These are phyloP conservation scores for Phytopythium cucurbitacearum DNA, from an alignment of 352 stramenopile species.

Conservation along the genomic window DNA sequence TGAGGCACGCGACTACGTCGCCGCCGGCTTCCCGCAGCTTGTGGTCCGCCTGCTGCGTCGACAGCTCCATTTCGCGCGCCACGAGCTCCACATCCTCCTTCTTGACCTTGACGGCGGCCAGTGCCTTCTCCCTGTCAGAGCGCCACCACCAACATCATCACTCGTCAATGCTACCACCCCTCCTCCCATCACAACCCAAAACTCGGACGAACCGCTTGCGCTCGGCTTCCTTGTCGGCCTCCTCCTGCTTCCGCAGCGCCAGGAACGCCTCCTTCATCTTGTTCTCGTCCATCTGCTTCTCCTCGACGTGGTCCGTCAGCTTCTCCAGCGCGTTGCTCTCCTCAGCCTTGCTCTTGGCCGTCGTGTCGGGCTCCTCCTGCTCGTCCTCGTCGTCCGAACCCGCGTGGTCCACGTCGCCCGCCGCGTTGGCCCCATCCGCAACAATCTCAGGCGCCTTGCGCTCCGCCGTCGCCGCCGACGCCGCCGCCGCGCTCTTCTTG, in stretches of 20 bases:
- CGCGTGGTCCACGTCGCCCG: constrained; percentile 11
- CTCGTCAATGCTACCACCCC: neutral
- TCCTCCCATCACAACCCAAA: neutral
- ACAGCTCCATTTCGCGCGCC: constrained; percentile 75
- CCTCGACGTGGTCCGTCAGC: constrained; percentile 79
- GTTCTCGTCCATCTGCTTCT: constrained; percentile 87
- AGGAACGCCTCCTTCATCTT: constrained; percentile 85
- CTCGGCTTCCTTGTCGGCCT: constrained; percentile 79
- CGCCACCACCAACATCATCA: too few relatives aligned
- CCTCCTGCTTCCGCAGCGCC: constrained; percentile 71
- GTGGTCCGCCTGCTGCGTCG: constrained; percentile 65
- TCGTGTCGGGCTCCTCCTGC: constrained; percentile 35
- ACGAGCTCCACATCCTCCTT: constrained; percentile 82
- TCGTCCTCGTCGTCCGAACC: constrained; percentile 60
- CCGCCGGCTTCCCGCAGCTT: constrained; percentile 79
- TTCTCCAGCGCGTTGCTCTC: constrained; percentile 81
- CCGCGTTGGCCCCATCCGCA: neutral
- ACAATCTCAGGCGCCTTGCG: neutral
- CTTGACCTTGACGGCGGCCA: constrained; percentile 75
- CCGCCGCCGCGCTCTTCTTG: constrained; percentile 25
- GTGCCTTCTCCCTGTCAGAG: constrained; percentile 53
- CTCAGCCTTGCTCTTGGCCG: constrained; percentile 77
- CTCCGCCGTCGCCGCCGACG: constrained; percentile 12
- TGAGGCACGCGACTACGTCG: constrained; percentile 68
- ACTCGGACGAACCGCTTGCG: constrained; percentile 33